These are phyloP conservation scores for Spathaspora passalidarum DNA, from an alignment of 805 yeast genomes.

Conservation along the genomic window DNA sequence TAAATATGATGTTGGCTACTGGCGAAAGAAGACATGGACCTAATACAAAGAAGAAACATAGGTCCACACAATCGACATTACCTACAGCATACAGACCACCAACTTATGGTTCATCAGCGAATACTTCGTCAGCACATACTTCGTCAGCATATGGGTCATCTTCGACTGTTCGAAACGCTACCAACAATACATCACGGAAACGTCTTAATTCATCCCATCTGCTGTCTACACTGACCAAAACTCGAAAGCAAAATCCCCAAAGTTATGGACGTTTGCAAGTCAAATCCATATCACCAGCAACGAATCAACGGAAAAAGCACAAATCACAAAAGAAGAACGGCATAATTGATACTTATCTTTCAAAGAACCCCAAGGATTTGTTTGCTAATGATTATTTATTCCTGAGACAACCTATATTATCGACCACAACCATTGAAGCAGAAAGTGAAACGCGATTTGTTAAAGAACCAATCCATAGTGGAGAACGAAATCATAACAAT, in stretches of 20 bases:
- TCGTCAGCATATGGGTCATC: too few species aligned
- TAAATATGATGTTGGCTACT: slow-evolving; percentile 16
- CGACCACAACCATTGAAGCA: slow-evolving; percentile 33
- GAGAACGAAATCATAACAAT: neutral
- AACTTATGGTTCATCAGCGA: neutral
- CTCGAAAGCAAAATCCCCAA: neutral
- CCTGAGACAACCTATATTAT: slow-evolving; percentile 24
- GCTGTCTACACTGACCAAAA: neutral
- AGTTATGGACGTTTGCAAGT: neutral
- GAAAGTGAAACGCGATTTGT: slow-evolving; percentile 25
- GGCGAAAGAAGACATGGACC: neutral
- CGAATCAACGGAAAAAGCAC: neutral
- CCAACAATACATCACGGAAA: too few species aligned
- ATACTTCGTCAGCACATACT: too few species aligned
- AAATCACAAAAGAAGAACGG: neutral
- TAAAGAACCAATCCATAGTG: neutral
- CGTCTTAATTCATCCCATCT: neutral
- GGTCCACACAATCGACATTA: neutral
- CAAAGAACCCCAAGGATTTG: neutral
- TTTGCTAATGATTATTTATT: slow-evolving; percentile 11
- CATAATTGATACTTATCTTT: neutral
- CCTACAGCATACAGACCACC: neutral
- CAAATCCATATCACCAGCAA: neutral
- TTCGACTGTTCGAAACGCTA: too few species aligned
- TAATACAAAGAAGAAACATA: slow-evolving; percentile 2